Conservation (phyloP, 176 grass and related monocot species). For the Oryza meyeriana region DNA sequence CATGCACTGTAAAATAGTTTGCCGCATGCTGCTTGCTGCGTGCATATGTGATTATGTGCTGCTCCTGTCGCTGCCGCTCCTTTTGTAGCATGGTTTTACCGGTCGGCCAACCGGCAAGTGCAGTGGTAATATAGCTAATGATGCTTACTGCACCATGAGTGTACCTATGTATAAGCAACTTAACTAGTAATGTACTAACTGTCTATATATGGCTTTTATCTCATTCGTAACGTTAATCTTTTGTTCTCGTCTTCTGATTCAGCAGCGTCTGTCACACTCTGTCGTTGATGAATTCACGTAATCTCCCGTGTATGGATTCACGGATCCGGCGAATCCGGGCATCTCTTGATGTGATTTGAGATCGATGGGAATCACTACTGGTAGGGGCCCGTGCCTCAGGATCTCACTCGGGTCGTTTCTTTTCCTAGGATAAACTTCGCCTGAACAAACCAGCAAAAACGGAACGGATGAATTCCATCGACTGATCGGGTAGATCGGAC, state of each 20-base stretch:
- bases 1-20: background rate
- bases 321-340: background rate
- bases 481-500: background rate
- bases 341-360: conserved; percentile 10
- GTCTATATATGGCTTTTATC: background rate
- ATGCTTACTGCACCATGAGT: background rate
- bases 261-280: background rate
- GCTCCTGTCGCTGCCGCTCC: background rate
- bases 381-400: conserved; percentile 8
- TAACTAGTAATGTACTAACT: background rate
- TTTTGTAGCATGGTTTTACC: conserved; percentile 6
- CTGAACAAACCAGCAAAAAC: conserved; percentile 12
- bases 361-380: background rate
- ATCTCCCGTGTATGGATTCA: background rate
- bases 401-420: background rate
- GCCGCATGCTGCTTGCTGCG: no score
- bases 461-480: background rate
- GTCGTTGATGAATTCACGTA: background rate
- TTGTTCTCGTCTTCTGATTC: background rate
- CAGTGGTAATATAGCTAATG: background rate
- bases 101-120: background rate
- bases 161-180: background rate
- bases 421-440: background rate
- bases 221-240: background rate
- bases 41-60: background rate